Conservation (phyloP, 1,284 basidiomycete species). For the Pterula multifida region DNA sequence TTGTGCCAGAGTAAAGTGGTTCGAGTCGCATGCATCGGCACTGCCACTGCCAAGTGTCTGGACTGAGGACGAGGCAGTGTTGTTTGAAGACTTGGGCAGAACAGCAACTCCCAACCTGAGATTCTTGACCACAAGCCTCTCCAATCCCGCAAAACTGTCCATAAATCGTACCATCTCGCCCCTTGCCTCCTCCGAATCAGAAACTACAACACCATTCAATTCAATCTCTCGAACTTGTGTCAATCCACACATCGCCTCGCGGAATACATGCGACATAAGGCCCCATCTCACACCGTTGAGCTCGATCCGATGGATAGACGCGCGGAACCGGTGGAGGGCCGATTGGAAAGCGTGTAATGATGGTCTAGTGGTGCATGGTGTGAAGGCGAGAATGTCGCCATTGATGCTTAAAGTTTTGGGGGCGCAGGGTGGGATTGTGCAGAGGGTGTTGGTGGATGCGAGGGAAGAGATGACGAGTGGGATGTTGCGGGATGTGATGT, state of each 20-base stretch:
- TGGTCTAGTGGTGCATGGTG: background rate
- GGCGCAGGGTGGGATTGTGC: background rate
- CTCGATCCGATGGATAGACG: background rate
- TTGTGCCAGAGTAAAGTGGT: background rate
- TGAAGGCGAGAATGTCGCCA: background rate
- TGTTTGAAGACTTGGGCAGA: background rate
- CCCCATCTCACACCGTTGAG: background rate
- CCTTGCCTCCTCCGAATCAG: background rate
- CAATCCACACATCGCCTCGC: background rate
- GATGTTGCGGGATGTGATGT: background rate
- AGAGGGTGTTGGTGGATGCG: background rate
- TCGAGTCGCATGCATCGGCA: background rate
- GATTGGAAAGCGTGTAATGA: background rate
- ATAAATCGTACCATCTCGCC: background rate
- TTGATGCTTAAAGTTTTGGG: background rate
- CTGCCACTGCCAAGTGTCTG: background rate
- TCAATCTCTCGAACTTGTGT: background rate
- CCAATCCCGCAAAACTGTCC: background rate
- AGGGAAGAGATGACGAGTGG: background rate
- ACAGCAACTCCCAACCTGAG: background rate
- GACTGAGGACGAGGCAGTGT: background rate
- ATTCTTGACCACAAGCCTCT: background rate
- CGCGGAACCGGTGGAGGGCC: background rate
- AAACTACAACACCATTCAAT: background rate
- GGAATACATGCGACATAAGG: background rate